Percentiles rank a stretch among this genome's conserved stretches.
phyloP scores from a whole-genome alignment of 129 eudicot genomes.

The Flaveria brownii region DNA sequence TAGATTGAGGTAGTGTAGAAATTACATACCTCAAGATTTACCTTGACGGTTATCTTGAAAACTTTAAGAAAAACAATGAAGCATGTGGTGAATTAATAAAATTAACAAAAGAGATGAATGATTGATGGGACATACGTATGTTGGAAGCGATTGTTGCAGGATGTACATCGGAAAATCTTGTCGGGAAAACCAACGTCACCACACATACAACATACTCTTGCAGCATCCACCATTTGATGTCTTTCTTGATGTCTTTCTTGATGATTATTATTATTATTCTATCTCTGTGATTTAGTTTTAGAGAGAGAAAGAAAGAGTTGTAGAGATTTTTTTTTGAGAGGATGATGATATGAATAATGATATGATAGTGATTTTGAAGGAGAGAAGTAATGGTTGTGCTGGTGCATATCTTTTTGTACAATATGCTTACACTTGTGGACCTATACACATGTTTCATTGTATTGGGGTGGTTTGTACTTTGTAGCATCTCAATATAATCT shows the following conservation, averaged over 20 bases:
- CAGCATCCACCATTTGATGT: conserved; percentile 49
- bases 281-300: neutral
- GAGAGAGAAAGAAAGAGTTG: conserved; percentile 14
- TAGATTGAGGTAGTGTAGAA: no score
- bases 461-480: neutral
- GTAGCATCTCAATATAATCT: no score
- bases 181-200: conserved; percentile 87
- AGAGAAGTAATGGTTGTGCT: neutral
- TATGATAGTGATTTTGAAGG: neutral
- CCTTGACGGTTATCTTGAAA: neutral
- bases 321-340: neutral
- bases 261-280: neutral
- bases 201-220: conserved; percentile 73
- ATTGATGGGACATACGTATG: conserved; percentile 56
- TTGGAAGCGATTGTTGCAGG: conserved; percentile 69
- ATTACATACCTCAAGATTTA: no score
- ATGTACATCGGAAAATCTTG: conserved; percentile 77
- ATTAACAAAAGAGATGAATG: neutral
- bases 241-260: neutral
- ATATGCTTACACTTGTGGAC: neutral
- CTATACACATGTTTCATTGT: neutral
- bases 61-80: neutral
- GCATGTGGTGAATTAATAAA: neutral
- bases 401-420: neutral
- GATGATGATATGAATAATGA: no score